Base-by-base conservation (phyloP, 768 basidiomycete genomes). In the Boletus subcaerulescens region DNA sequence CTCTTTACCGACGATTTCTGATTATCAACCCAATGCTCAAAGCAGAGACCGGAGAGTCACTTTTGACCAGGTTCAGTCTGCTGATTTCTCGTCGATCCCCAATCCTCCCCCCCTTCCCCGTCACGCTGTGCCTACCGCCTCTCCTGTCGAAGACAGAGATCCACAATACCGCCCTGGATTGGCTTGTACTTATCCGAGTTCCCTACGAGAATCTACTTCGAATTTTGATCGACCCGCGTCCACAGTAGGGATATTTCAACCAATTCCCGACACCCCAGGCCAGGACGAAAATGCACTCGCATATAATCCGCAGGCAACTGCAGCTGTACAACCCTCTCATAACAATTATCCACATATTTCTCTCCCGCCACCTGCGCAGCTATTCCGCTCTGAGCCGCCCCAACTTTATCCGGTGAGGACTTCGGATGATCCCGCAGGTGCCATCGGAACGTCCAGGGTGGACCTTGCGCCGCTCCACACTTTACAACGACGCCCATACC, bases 391-490 rank as follows among this genome's bases (percentile, higher is more conserved):
- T 29, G 71, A 66, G 26, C 63, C 52, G 1, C 64, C 70, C 5
- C 70, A 66, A 38, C 64, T 71, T 13, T 70, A 68, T 48, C 64
- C 72, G 36, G 71, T 71, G 26, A 55, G 48, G 35, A n/a, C 62
- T 4, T 38, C 58, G 22, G 68, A 64, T 0, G 71, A 61, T 22
- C 39, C 66, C 17, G 14, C 44, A 22, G 24, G 48, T 29, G 41
- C 60, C 9, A 59, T 63, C 14, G 69, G 69, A 52, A 55, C 69
- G 4, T 57, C 64, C 15, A 67, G 71, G 33, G 69, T 75, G 35
- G 77, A 77, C 54, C 76, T 89, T 15, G 83, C 81, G 8, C 85
- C 87, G 14, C 74, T 89, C 46, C 73, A 79, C 50, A 71, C 79
- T 18, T 72, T 87, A 52, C 76, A 74, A 43, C 77, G 83, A 41